A percentile compares a stretch with the other conserved stretches of the same genome.
These are phyloP conservation scores for Chenopodium formosanum DNA, from an alignment of 148 eudicot genomes.

Conservation along the genomic window DNA sequence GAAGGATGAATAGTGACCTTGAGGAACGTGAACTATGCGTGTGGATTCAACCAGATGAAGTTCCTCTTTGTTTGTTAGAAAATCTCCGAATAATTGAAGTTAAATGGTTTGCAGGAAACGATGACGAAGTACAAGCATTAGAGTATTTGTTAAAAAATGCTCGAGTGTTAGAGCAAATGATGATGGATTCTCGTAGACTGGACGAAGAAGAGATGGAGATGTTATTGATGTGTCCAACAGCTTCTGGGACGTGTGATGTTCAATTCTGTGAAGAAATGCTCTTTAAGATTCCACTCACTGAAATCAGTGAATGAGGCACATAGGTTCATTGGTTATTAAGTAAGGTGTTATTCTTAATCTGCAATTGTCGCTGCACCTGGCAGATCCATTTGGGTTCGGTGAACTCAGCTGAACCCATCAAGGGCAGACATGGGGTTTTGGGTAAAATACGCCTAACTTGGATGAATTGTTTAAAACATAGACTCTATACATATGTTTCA, in stretches of 20 bases:
- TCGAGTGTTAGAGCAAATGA: not conserved
- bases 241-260: conserved; percentile 2
- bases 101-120: not conserved
- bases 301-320: not conserved
- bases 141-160: not conserved
- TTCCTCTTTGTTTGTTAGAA: not conserved
- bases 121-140: not conserved
- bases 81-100: not conserved
- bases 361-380: too few relatives aligned
- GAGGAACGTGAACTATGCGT: not conserved
- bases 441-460: too few relatives aligned
- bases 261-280: not conserved
- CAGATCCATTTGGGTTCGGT: too few relatives aligned
- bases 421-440: too few relatives aligned
- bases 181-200: not conserved
- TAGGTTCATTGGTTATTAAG: not conserved
- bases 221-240: not conserved
- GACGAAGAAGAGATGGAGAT: not conserved
- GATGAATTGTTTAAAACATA: too few relatives aligned
- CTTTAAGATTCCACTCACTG: not conserved
- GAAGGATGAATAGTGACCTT: not conserved
- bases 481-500: too few relatives aligned
- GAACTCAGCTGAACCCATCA: too few relatives aligned
- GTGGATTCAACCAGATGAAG: not conserved
- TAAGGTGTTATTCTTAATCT: too few relatives aligned